Evolutionary conservation across 495 filamentous ascomycete species (phyloP).

Genomic region (Penicillium diatomitis): DNA sequence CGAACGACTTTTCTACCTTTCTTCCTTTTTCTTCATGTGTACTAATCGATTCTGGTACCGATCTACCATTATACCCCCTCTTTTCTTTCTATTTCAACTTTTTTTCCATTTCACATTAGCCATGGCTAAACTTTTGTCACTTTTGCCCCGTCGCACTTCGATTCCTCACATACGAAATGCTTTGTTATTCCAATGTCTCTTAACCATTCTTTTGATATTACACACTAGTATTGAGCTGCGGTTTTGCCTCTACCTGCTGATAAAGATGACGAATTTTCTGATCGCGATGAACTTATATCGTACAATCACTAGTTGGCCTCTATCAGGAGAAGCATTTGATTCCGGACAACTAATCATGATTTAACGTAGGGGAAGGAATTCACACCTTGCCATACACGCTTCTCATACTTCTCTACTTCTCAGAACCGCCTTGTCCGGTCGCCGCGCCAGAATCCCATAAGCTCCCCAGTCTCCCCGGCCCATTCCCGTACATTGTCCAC

Average conservation of each 20-base stretch:
- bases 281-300: no score
- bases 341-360: background rate
- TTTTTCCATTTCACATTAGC: background rate
- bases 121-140: background rate
- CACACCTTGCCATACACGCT: no score
- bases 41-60: conserved; percentile 18
- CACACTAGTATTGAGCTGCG: no score
- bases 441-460: conserved; percentile 60
- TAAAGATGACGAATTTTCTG: no score
- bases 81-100: background rate
- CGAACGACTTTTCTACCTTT: no score
- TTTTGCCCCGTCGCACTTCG: background rate
- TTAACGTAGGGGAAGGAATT: background rate
- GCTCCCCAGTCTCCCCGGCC: conserved; percentile 60
- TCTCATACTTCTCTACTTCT: background rate
- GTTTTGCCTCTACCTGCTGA: no score
- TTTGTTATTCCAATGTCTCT: no score
- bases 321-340: background rate
- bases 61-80: conserved; percentile 24
- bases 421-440: conserved; percentile 40
- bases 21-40: conserved; percentile 3
- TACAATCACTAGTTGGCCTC: no score
- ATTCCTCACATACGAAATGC: no score
- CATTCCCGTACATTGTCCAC: conserved; percentile 69
- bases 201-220: no score